phyloP scores from a whole-genome alignment of 768 basidiomycete genomes.

The Boletus patriciae region DNA sequence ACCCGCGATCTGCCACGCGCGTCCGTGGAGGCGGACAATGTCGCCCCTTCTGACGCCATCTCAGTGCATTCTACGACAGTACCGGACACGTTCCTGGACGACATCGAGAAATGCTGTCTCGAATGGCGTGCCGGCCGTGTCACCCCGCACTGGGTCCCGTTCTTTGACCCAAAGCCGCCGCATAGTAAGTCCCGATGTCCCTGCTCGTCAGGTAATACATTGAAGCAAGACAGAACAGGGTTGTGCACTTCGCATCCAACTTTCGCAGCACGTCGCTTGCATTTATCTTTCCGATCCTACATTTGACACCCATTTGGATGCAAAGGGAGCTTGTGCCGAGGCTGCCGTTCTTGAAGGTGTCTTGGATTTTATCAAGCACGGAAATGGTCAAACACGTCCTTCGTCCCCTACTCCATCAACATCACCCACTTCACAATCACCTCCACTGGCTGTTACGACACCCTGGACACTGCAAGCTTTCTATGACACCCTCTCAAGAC shows the following conservation, averaged over 20 bases:
- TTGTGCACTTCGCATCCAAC: slow-evolving; percentile 54
- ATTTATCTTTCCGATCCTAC: slow-evolving; percentile 52
- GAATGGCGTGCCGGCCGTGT: slow-evolving; percentile 56
- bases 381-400: slow-evolving; percentile 50
- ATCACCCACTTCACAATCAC: slow-evolving; percentile 5
- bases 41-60: background rate
- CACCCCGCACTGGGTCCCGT: slow-evolving; percentile 52
- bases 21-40: background rate
- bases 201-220: background rate
- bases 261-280: slow-evolving; percentile 49
- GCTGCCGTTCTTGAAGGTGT: slow-evolving; percentile 53
- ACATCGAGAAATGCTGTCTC: slow-evolving; percentile 55
- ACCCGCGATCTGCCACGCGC: slow-evolving; percentile 36
- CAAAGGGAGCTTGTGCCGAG: slow-evolving; percentile 54
- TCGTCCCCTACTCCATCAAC: slow-evolving; percentile 19
- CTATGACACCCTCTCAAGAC: slow-evolving; percentile 64
- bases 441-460: slow-evolving; percentile 6
- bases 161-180: slow-evolving; percentile 45
- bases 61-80: background rate
- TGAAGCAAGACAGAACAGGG: slow-evolving; percentile 44
- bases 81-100: slow-evolving; percentile 25
- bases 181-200: slow-evolving; percentile 38
- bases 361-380: slow-evolving; percentile 57
- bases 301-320: slow-evolving; percentile 42
- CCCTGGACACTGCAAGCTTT: slow-evolving; percentile 53